phyloP scores from a whole-genome alignment of 1,284 basidiomycete genomes.

The Microbotryum silenes-acaulis region DNA sequence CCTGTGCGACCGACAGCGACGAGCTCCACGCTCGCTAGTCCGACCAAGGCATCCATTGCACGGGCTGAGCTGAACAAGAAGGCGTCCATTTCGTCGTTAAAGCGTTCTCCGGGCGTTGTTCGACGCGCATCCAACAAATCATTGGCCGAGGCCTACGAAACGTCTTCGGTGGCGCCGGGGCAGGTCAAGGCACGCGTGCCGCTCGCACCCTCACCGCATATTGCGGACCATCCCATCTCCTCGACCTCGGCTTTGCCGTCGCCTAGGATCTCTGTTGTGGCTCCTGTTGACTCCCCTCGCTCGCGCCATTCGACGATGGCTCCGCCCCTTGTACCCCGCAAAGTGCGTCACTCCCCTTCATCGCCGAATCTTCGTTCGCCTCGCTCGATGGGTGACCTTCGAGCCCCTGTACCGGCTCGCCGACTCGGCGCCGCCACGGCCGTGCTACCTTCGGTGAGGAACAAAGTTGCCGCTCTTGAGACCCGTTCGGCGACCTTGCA shows the following conservation, averaged over 20 bases:
- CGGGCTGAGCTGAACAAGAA: constrained; percentile 11
- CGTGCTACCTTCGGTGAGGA: constrained; percentile 20
- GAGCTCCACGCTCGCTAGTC: not conserved
- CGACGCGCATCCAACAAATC: constrained; percentile 9
- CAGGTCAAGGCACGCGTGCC: no score
- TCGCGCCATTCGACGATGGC: not conserved
- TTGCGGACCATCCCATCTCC: not conserved
- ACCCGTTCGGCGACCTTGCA: constrained; percentile 17
- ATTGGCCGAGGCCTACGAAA: not conserved
- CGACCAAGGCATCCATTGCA: not conserved
- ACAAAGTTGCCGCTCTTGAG: constrained; percentile 28
- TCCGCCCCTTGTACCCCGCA: constrained; percentile 3
- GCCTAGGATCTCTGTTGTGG: constrained; percentile 9
- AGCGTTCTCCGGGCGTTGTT: constrained; percentile 14
- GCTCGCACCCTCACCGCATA: no score
- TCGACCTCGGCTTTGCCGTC: constrained; percentile 9
- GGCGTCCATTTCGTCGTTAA: constrained; percentile 20
- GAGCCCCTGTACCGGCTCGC: not conserved
- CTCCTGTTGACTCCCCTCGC: not conserved
- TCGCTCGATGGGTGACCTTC: constrained; percentile 22
- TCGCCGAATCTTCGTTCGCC: constrained; percentile 14
- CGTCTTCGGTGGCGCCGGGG: no score
- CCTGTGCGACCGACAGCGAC: constrained; percentile 1
- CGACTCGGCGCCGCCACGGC: constrained; percentile 3
- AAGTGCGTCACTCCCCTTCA: constrained; percentile 5